phyloP scores from a whole-genome alignment of 441 rosid genomes.

The Codiaeum variegatum region DNA sequence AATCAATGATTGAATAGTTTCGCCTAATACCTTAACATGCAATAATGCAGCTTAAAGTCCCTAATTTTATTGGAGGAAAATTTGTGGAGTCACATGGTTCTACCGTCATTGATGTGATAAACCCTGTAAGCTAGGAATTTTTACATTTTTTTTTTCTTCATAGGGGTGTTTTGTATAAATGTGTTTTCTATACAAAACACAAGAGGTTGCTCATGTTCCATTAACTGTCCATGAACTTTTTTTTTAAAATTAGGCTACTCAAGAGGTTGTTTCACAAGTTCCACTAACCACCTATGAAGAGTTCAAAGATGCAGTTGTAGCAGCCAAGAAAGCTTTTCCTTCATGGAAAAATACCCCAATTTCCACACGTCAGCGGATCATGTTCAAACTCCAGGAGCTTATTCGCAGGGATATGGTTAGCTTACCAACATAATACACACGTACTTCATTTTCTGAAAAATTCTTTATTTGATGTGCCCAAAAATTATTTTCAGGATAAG shows the following conservation, averaged over 20 bases:
- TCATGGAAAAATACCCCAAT: constrained; percentile 81
- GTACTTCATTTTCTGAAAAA: too few species aligned
- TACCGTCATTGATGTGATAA: constrained; percentile 58
- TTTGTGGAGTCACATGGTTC: constrained; percentile 67
- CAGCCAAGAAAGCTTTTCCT: constrained; percentile 82
- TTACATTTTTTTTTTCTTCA: constrained; percentile 4
- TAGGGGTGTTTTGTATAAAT: not conserved
- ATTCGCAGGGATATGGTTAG: constrained; percentile 75
- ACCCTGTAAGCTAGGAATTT: constrained; percentile 59
- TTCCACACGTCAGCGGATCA: constrained; percentile 74
- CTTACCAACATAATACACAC: too few species aligned
- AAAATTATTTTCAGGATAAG: too few species aligned
- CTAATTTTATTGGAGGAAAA: constrained; percentile 81
- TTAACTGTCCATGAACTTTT: not conserved
- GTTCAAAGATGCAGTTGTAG: constrained; percentile 77
- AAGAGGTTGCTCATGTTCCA: not conserved
- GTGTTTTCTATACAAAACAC: not conserved
- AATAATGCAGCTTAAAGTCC: constrained; percentile 42
- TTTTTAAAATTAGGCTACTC: constrained; percentile 62
- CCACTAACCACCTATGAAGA: constrained; percentile 81
- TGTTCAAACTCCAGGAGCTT: constrained; percentile 92
- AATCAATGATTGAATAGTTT: not conserved
- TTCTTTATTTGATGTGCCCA: too few species aligned
- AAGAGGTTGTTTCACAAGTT: constrained; percentile 74
- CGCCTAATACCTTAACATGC: constrained; percentile 2